Base-by-base conservation (phyloP, 192 early-diverging fungal species). In the Coemansia reversa region DNA sequence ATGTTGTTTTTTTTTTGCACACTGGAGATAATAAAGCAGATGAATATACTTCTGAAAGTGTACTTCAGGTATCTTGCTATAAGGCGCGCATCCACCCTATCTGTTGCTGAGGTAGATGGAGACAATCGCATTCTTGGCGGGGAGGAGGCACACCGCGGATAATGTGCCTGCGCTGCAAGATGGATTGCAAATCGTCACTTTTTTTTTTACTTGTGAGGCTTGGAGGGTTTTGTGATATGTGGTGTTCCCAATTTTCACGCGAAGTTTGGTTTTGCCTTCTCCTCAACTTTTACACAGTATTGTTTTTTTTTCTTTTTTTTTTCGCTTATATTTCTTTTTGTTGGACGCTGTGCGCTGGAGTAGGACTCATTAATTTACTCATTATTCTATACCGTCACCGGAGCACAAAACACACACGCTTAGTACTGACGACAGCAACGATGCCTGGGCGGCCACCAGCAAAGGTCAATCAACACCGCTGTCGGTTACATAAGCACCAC, bases 401-500 rank as follows among this genome's bases (percentile, higher is more conserved):
- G 39, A 18, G 52, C 11, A 54, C 4, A 54, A 32, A 20, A 29
- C 52, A 45, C 39, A 14, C 39, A 16, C 35, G 4, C 35, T 2
- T 45, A 45, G 39, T 45, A 45, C 14, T 45, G 14, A 11, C 39
- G 39, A 45, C 39, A 45, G 39, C 39, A 45, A 12, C 39, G 39
- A 45, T 45, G 39, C 14, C 12, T 45, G 39, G 39, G 39, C 39
- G 39, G 39, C 12, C 39, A 29, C 52, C 25, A 24, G 25, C 52
- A 29, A 12, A 4, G 52, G 52, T 29, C 12, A 25, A 25, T 25
- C 52, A 54, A 24, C 25, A 16, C 39, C n/a, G 42, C 33, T 58
- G 8, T 58, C 19, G 58, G 42, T 48, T 60, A 23, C 59, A 60
- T 29, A 49, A 23, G 29, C 45, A 48, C 24, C 58, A 49, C 24